Conservation (phyloP, 768 basidiomycete genomes). For the Trametes punicea region DNA sequence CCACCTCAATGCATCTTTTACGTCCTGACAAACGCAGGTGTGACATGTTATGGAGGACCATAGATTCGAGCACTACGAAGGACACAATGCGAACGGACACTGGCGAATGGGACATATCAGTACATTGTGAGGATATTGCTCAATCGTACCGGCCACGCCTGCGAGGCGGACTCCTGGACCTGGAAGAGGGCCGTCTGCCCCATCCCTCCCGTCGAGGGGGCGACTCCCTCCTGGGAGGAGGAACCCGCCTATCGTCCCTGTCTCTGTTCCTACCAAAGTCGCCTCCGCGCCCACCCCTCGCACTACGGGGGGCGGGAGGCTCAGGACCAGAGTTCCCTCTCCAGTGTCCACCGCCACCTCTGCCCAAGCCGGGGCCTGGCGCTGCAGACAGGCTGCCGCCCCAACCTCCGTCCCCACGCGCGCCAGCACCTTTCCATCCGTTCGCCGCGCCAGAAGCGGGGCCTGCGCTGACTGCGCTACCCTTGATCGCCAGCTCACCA, state of each 20-base stretch:
- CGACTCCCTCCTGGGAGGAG: constrained; percentile 19
- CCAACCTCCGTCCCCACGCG: constrained; percentile 47
- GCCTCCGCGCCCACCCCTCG: constrained; percentile 44
- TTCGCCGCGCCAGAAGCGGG: constrained; percentile 35
- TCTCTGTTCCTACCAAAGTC: constrained; percentile 23
- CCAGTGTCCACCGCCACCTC: constrained; percentile 65
- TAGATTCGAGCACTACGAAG: background rate
- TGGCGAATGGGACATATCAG: background rate
- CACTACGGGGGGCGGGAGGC: constrained; percentile 36
- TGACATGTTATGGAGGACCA: no score
- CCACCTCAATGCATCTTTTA: background rate
- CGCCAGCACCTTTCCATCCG: constrained; percentile 34
- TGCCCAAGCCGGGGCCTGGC: constrained; percentile 35
- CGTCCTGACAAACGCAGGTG: background rate
- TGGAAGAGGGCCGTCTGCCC: constrained; percentile 35
- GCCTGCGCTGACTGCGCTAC: constrained; percentile 37
- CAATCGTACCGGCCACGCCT: constrained; percentile 28
- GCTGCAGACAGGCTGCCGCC: constrained; percentile 36
- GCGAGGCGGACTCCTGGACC: constrained; percentile 42
- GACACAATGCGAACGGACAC: background rate
- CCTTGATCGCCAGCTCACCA: constrained; percentile 53
- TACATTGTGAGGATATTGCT: background rate
- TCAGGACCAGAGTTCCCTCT: constrained; percentile 61
- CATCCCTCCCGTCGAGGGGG: constrained; percentile 25
- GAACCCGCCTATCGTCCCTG: constrained; percentile 26